Evolutionary conservation across 2,329 filamentous ascomycete genomes (phyloP), one percentile per base, ranked within the genome.

Genomic region (Penicillium sp.): DNA sequence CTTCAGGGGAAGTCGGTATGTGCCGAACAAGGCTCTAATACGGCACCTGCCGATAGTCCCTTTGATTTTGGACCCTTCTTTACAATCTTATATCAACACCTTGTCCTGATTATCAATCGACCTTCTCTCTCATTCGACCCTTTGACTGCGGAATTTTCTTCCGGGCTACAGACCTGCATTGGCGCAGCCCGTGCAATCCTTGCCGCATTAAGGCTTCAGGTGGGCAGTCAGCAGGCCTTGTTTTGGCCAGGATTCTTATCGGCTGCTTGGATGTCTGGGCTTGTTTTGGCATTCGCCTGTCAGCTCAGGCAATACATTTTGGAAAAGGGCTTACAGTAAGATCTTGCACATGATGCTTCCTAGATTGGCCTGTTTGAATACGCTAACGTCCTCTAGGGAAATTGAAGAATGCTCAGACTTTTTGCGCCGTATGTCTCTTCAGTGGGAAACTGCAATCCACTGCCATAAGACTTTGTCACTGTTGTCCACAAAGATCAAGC

Each of bases 231-330:
- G 0, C 77, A 79, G 54, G 71, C 75, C 5, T 68, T 80, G 37
- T 79, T 79, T 64, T 76, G 77, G 68, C 78, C 78, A 0, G 76
- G 77, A 0, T 74, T 79, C 19, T 60, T 80, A 5, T 78, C 76
- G 1, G 78, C 78, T 0, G 75, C 75, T 1, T 80, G 77, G 74
- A 80, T 80, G 77, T 73, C 76, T 0, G 77, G 77, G 12, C 68
- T 80, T 6, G 75, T 80, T 4, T 72, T 79, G 56, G 77, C 76
- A 13, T 79, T 79, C 59, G 77, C 78, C 17, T 80, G 77, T 42
- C 78, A 79, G 51, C 59, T 80, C 7, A 73, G 73, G 13, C 78
- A 79, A 62, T 79, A 79, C 58, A 72, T 74, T 8, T 65, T 77
- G 44, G 58, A 61, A 0, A 75, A 77, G 44, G 78, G 75, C 1